Evolutionary conservation across 345 rosid genomes (phyloP).

Genomic region (Luvunga scandens): DNA sequence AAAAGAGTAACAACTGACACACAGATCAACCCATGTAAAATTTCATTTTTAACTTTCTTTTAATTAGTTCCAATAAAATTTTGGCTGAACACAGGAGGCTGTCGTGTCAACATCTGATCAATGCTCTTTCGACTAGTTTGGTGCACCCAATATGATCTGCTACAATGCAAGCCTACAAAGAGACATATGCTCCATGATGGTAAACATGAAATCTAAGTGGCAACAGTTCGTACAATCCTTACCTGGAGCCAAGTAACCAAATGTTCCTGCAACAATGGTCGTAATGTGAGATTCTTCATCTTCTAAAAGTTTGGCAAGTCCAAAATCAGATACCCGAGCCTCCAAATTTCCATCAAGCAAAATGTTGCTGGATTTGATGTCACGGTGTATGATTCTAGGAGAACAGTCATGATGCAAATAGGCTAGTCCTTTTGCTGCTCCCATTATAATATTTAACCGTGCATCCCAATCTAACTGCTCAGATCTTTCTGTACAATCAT

Average conservation of each 20-base stretch:
- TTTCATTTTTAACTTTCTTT: background rate
- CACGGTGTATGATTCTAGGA: conserved; percentile 98
- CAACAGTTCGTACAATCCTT: conserved; percentile 19
- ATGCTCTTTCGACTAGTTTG: background rate
- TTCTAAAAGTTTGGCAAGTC: conserved; percentile 90
- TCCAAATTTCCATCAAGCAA: conserved; percentile 93
- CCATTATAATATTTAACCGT: conserved; percentile 81
- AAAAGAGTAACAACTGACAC: too few relatives aligned
- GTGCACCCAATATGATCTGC: background rate
- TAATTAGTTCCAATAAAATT: background rate
- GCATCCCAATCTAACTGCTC: conserved; percentile 97
- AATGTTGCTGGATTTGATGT: conserved; percentile 96
- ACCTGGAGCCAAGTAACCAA: conserved; percentile 99
- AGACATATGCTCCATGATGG: conserved; percentile 1
- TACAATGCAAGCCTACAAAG: background rate
- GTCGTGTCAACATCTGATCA: conserved; percentile 1
- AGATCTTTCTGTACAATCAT: conserved; percentile 62
- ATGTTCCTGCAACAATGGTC: conserved; percentile 98
- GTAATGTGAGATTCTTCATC: conserved; percentile 99
- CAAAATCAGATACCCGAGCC: conserved; percentile 98
- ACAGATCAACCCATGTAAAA: too few relatives aligned
- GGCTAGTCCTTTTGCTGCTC: conserved; percentile 98
- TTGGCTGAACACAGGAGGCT: background rate
- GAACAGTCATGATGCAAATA: conserved; percentile 98
- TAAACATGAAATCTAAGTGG: background rate